Percentiles rank a stretch among this genome's conserved stretches.
Conservation (phyloP, 2,329 filamentous ascomycete species). For the Cladophialophora immunda region DNA sequence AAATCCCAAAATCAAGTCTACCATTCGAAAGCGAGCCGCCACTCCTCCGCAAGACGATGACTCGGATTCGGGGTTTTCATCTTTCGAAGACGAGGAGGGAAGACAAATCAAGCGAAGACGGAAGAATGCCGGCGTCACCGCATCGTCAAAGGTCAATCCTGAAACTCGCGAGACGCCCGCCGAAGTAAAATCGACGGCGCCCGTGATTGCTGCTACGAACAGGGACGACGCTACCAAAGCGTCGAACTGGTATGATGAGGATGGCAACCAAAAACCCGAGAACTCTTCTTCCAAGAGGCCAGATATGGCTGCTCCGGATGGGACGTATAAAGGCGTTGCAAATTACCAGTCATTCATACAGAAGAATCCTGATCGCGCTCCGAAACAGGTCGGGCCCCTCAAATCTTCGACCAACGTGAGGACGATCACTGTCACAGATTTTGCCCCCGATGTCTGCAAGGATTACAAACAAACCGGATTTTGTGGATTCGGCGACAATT, state of each 20-base stretch:
- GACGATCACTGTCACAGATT: slow-evolving; percentile 89
- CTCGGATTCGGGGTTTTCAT: slow-evolving; percentile 71
- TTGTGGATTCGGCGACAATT: slow-evolving; percentile 71
- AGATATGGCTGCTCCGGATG: slow-evolving; percentile 57
- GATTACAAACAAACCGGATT: slow-evolving; percentile 86
- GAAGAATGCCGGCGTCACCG: slow-evolving; percentile 73
- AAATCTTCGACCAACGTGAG: slow-evolving; percentile 88
- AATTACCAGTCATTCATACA: slow-evolving; percentile 78
- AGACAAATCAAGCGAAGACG: slow-evolving; percentile 80
- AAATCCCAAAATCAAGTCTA: slow-evolving; percentile 76
- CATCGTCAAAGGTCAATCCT: slow-evolving; percentile 61
- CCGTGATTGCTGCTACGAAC: slow-evolving; percentile 67
- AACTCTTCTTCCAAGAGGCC: slow-evolving; percentile 29
- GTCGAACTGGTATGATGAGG: slow-evolving; percentile 87
- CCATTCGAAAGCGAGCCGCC: slow-evolving; percentile 81
- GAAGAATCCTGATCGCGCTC: slow-evolving; percentile 77
- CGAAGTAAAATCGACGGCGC: slow-evolving; percentile 68
- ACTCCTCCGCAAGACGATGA: slow-evolving; percentile 68
- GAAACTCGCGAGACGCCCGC: slow-evolving; percentile 52
- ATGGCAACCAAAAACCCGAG: slow-evolving; percentile 58
- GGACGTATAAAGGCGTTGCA: slow-evolving; percentile 79
- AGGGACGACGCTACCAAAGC: slow-evolving; percentile 90
- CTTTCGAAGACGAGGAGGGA: slow-evolving; percentile 79
- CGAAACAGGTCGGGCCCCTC: slow-evolving; percentile 78
- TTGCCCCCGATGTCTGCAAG: slow-evolving; percentile 92